phyloP scores from a whole-genome alignment of 352 stramenopile genomes.

The Phytophthora melonis region DNA sequence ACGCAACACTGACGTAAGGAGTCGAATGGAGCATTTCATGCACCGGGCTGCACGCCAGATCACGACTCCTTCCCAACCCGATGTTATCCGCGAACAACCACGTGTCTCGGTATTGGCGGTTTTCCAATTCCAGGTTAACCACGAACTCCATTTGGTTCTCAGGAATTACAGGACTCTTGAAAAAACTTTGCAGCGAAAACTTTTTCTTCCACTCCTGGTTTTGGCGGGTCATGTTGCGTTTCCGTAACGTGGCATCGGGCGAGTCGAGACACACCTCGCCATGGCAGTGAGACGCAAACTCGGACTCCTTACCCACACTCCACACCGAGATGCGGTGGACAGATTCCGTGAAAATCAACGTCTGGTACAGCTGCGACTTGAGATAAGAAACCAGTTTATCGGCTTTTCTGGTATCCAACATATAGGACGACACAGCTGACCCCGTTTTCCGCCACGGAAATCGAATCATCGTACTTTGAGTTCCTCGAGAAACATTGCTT shows the following conservation, averaged over 20 bases:
- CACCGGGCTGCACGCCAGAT: slow-evolving; percentile 65
- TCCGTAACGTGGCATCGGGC: slow-evolving; percentile 51
- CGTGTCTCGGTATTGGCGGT: slow-evolving; percentile 52
- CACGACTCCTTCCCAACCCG: slow-evolving; percentile 66
- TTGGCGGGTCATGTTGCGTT: slow-evolving; percentile 52
- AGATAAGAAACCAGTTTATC: slow-evolving; percentile 51
- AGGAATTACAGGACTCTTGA: slow-evolving; percentile 64
- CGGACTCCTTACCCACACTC: slow-evolving; percentile 72
- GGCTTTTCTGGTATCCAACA: slow-evolving; percentile 35
- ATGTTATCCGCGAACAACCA: slow-evolving; percentile 82
- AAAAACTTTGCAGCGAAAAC: slow-evolving; percentile 81
- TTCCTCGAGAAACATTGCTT: slow-evolving; percentile 60
- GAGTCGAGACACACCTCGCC: slow-evolving; percentile 55
- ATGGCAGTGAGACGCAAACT: slow-evolving; percentile 66
- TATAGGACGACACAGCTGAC: slow-evolving; percentile 54
- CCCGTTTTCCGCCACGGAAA: slow-evolving; percentile 69
- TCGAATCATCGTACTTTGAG: slow-evolving; percentile 69
- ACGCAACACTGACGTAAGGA: slow-evolving; percentile 75
- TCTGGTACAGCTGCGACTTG: slow-evolving; percentile 59
- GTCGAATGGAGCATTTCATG: slow-evolving; percentile 72
- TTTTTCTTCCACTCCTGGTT: slow-evolving; percentile 85
- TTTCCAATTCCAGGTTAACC: slow-evolving; percentile 72
- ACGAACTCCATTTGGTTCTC: slow-evolving; percentile 76
- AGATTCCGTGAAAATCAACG: slow-evolving; percentile 75
- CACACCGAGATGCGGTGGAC: slow-evolving; percentile 69